phyloP scores from a whole-genome alignment of 2,329 filamentous ascomycete species.

The Aspergillus aculeatus region DNA sequence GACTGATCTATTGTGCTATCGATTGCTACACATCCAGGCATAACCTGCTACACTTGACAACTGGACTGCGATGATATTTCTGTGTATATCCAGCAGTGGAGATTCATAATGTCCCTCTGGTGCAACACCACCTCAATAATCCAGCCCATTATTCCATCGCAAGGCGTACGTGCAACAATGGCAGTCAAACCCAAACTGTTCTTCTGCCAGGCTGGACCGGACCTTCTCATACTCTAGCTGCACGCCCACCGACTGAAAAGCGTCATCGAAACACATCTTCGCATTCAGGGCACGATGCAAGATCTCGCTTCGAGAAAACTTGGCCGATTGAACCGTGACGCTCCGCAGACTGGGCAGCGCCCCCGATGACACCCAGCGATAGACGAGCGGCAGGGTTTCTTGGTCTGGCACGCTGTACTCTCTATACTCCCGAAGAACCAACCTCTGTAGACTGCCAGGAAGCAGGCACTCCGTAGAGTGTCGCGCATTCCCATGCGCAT shows the following conservation, averaged over 20 bases:
- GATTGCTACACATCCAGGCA: too few relatives aligned
- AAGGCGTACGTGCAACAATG: background rate
- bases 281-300: background rate
- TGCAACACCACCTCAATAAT: background rate
- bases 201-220: background rate
- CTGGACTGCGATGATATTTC: too few relatives aligned
- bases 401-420: background rate
- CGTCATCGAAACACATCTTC: background rate
- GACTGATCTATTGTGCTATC: too few relatives aligned
- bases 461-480: background rate
- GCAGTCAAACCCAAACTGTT: background rate
- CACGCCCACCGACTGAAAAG: background rate
- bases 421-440: background rate
- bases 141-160: background rate
- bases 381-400: background rate
- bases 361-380: background rate
- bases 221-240: background rate
- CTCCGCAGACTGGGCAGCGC: background rate
- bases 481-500: background rate
- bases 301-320: background rate
- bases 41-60: background rate
- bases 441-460: background rate
- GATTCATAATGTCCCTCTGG: background rate
- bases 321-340: background rate
- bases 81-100: too few relatives aligned